phyloP scores from a whole-genome alignment of 2,329 filamentous ascomycete genomes.

The Paecilomyces variotii region DNA sequence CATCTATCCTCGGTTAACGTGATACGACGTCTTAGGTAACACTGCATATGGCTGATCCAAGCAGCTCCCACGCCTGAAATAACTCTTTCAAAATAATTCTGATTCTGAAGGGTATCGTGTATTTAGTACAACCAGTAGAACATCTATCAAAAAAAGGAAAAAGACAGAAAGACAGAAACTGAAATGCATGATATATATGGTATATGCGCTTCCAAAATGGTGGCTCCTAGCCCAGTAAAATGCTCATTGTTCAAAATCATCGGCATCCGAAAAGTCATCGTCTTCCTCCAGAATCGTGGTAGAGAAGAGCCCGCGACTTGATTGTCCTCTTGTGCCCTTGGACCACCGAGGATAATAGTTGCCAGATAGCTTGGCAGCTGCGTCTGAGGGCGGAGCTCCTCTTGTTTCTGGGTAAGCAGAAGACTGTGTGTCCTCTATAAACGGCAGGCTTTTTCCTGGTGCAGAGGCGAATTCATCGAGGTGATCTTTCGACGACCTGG shows the following conservation, averaged over 20 bases:
- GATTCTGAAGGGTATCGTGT: no score
- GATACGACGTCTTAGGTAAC: no score
- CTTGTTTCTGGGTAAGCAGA: neutral
- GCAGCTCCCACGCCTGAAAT: no score
- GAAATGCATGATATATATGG: neutral
- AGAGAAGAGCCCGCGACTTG: conserved; percentile 45
- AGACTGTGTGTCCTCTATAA: neutral
- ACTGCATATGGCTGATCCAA: no score
- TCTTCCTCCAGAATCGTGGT: conserved; percentile 68
- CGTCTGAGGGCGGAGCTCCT: neutral
- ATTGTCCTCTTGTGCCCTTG: conserved; percentile 5
- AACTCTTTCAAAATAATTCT: no score
- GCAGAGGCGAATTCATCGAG: neutral
- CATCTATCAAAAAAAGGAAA: no score
- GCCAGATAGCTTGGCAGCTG: neutral
- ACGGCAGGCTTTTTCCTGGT: neutral
- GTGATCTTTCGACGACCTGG: neutral
- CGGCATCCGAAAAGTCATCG: conserved; percentile 50
- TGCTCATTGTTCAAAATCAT: neutral
- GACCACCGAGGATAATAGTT: conserved; percentile 6
- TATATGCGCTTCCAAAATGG: neutral
- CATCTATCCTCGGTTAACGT: no score
- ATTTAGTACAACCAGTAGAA: no score
- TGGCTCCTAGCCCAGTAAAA: neutral
- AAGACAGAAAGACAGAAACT: no score